phyloP scores from a whole-genome alignment of 805 yeast genomes.

The Yarrowia sp. region DNA sequence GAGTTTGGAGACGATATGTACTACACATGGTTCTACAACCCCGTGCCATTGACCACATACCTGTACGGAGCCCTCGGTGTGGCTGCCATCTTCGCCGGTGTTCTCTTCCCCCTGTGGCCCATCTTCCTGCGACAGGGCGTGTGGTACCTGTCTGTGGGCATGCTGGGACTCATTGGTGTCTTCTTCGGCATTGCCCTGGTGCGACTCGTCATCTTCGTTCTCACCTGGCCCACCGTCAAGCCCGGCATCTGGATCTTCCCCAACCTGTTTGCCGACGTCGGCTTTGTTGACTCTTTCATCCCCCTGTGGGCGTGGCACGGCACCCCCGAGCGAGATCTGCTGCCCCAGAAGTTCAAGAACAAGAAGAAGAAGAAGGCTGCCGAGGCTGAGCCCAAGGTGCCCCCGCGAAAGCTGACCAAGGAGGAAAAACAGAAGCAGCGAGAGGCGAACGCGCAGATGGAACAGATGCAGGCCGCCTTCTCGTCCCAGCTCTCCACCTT shows the following conservation, averaged over 20 bases:
- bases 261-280: constrained; percentile 91
- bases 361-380: constrained; percentile 31
- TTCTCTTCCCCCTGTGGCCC: constrained; percentile 96
- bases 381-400: constrained; percentile 2
- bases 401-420: constrained; percentile 29
- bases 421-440: constrained; percentile 29
- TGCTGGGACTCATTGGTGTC: constrained; percentile 67
- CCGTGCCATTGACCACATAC: constrained; percentile 63
- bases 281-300: constrained; percentile 84
- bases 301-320: constrained; percentile 88
- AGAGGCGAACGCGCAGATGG: constrained; percentile 21
- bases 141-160: constrained; percentile 81
- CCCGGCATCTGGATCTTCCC: constrained; percentile 97
- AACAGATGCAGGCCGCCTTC: constrained; percentile 26
- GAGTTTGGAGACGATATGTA: constrained; percentile 50
- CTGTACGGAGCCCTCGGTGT: constrained; percentile 64
- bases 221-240: constrained; percentile 56
- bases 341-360: constrained; percentile 30
- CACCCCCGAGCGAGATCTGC: constrained; percentile 33
- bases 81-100: constrained; percentile 57
- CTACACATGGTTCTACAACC: constrained; percentile 78
- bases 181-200: constrained; percentile 78
- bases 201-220: constrained; percentile 64
- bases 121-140: constrained; percentile 81
- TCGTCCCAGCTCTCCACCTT: constrained; percentile 1